Base-by-base conservation (phyloP, 805 yeast species). In the Wickerhamiella lipophila region DNA sequence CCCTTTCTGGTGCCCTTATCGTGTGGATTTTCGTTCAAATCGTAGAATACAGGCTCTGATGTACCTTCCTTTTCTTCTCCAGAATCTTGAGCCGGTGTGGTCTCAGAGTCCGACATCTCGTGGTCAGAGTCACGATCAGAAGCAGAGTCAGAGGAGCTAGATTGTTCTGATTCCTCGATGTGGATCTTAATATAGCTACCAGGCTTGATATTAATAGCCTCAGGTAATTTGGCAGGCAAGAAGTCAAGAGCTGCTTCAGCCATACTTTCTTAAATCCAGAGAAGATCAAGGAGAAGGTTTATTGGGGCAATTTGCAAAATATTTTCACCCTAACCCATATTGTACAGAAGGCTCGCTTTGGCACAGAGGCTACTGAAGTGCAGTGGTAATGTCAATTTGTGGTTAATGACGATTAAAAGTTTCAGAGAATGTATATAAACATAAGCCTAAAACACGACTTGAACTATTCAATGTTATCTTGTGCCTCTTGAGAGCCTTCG, bases 1-100 rank as follows among this genome's bases (percentile, higher is more conserved):
- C 81, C 74, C 1, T 66, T 64, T 53, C 78, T 75, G 1, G 85
- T 72, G 1, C 95, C 95, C 42, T 68, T 69, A 60, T 84, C 94
- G 41, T 69, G 63, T 4, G 64, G 52, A 34, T 64, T 56, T 61
- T 83, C 92, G 60, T 77, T 77, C 27, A 81, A 63, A 50, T 69
- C 74, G 60, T 74, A 79, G 56, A 79, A 82, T 41, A 43, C 50
- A 15, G 50, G 53, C 1, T 50, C 18, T 5, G 15, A 21, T n/a
- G 26, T 5, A 8, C 6, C 34, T 32, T 32, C 12, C 18, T 32
- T 5, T 15, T 32, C 21, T n/a, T 32, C 38, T 32, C 15, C 38
- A 9, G 38, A 32, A 19, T 32, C 38, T 15, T n/a, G 19, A 11
- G 38, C 38, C 4, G 18, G 38, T 9, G 21, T 32, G 18, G 19